A percentile compares a stretch with the other conserved stretches of the same genome.
These are phyloP conservation scores for Forsythia suspensa DNA, from an alignment of 257 asterid genomes.

Conservation along the genomic window DNA sequence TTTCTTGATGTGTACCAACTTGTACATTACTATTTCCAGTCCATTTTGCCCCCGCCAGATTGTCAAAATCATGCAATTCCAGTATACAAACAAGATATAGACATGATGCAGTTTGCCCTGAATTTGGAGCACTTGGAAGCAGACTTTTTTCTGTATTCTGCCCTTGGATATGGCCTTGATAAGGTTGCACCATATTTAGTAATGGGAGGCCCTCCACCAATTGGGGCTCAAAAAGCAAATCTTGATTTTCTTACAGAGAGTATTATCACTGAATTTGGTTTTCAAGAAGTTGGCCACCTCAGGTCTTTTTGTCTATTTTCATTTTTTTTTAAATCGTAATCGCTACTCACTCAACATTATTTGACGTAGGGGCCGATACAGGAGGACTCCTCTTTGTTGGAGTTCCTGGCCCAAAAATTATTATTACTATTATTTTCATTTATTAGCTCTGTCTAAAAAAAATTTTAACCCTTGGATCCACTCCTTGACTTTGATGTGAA, in stretches of 20 bases:
- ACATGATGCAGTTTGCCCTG: conserved; percentile 38
- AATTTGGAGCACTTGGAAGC: conserved; percentile 52
- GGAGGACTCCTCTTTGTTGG: too few species aligned
- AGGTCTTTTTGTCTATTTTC: conserved; percentile 5
- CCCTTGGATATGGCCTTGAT: conserved; percentile 51
- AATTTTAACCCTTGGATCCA: too few species aligned
- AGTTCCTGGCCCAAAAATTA: too few species aligned
- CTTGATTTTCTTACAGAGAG: conserved; percentile 24
- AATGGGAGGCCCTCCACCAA: conserved; percentile 49
- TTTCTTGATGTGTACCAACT: background rate
- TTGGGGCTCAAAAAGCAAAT: conserved; percentile 41
- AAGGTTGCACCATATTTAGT: conserved; percentile 28
- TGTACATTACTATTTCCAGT: background rate
- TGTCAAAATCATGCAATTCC: conserved; percentile 19
- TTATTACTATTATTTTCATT: too few species aligned
- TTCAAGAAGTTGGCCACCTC: conserved; percentile 47
- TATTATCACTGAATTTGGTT: conserved; percentile 34
- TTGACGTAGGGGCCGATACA: too few species aligned
- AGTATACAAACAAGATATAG: conserved; percentile 24
- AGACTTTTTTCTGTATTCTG: conserved; percentile 34
- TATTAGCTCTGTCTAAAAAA: too few species aligned
- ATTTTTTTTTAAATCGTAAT: too few species aligned
- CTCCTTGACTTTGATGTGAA: too few species aligned
- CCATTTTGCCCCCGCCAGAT: conserved; percentile 6
- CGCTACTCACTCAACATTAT: too few species aligned